Base-by-base conservation (phyloP, 176 grass and related monocot species). In the Carex pumila region DNA sequence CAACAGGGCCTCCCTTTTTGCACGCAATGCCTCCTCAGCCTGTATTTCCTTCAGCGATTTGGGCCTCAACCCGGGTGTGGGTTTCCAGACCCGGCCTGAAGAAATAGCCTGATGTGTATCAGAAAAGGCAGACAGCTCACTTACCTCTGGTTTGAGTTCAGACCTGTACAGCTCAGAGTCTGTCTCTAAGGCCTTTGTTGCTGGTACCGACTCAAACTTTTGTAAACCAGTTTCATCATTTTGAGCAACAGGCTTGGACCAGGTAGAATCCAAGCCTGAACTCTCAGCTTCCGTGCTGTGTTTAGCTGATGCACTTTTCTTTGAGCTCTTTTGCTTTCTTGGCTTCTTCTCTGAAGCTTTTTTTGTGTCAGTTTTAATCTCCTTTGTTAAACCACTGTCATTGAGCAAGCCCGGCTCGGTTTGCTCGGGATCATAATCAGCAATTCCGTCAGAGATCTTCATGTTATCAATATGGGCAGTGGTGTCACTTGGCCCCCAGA, bases 11-110 rank as follows among this genome's bases (percentile, higher is more conserved):
- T 80, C 88, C 80, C 90, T 99, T 73, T 96, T 88, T 18, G 85
- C 87, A 53, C 85, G 78, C 72, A 88, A n/a, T 70, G 94, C 89
- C 88, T 99, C 97, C 89, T 99, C 97, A 71, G 87, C 91, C 85
- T 99, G 93, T 85, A 99, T 99, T 89, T 99, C 93, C 61, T 93
- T 88, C 31, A 99, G 73, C 68, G 97, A 96, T 85, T 99, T 99
- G 43, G 97, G 90, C 36, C 94, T 94, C n/a, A 85, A 60, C 21
- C 90, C 93, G 29, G 90, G 85, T 39, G 93, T 88, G 79, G 91
- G 81, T 89, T 96, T 99, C 97, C 97, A 99, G 29, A 79, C 90
- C 30, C 83, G 76, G 15, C 90, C 81, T 81, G 55, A 85, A 68
- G 89, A 85, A 2, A 17, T 56, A 15, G 83, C 65, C 83, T 85